These are phyloP conservation scores for Hypoxylon sp. DNA, from an alignment of 2,329 filamentous ascomycete species.

Conservation along the genomic window DNA sequence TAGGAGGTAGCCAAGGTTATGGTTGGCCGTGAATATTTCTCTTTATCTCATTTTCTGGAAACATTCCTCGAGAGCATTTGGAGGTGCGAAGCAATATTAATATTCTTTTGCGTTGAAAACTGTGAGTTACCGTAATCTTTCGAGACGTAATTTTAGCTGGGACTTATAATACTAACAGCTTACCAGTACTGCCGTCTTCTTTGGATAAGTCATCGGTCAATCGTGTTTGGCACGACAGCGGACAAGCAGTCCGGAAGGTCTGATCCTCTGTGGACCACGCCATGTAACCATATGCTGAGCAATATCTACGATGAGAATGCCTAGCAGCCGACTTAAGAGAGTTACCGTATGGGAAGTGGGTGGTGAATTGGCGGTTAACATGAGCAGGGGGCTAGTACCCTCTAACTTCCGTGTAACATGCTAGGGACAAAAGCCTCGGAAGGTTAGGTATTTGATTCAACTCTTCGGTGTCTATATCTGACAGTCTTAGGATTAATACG, in stretches of 20 bases:
- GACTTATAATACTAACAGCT: neutral
- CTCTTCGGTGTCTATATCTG: neutral
- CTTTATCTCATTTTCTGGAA: neutral
- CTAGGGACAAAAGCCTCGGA: neutral
- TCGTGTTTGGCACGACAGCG: neutral
- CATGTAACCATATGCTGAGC: slow-evolving; percentile 10
- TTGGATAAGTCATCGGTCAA: neutral
- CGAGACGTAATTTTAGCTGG: neutral
- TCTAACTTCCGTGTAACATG: slow-evolving; percentile 6
- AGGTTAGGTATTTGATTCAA: slow-evolving; percentile 3
- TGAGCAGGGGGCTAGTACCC: neutral
- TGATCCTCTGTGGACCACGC: slow-evolving; percentile 4
- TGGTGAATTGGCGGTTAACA: neutral
- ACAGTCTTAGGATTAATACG: neutral
- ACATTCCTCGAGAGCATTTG: neutral
- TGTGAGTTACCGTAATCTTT: slow-evolving; percentile 7
- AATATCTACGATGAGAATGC: neutral
- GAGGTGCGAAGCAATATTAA: neutral
- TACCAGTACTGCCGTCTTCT: neutral
- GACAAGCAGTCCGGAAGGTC: neutral
- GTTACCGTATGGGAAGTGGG: neutral
- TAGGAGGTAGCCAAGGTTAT: neutral
- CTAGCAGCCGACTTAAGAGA: slow-evolving; percentile 2
- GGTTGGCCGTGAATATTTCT: neutral
- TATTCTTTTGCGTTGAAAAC: neutral